Evolutionary conservation across 129 eudicot genomes (phyloP), one percentile per base, ranked within the genome.

Genomic region (Centrapalus pauciflorus): DNA sequence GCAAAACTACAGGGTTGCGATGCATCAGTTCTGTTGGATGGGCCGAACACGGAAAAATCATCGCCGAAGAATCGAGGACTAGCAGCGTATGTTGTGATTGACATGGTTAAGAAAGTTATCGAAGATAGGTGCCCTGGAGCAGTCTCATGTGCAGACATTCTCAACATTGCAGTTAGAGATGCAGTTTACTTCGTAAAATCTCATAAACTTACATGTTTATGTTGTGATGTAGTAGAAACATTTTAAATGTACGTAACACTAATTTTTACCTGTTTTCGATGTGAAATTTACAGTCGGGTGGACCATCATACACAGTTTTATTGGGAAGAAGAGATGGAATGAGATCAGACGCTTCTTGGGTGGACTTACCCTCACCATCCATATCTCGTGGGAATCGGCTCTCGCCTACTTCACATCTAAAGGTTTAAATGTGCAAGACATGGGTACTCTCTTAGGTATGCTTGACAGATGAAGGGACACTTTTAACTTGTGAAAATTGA

Each of bases 81-180:
- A 0, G 95, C 56, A 28, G 90, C 65, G n/a, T 92, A 74, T 32
- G 66, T 16, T 5, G 35, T 91, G 7, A 85, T 88, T 7, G 95
- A 88, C 78, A 79, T 49, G 61, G 80, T 88, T 70, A 92, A 92
- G 77, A 77, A 10, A 8, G 98, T 92, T 56, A 32, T 92, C 13
- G 96, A 92, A 74, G 33, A 12, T 14, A 60, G 87, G 21, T 92
- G 98, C 49, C 90, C 90, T 0, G 69, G 85, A 32, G 87, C 67
- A 0, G 98, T 92, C 43, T 88, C 98, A 10, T 92, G 98, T 85
- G 72, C 96, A 6, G 98, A 92, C 67, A 88, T 92, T 58, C 91
- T 92, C 64, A 76, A 81, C 33, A 79, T 92, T 49, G 96, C 89
- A 0, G 63, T 66, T 14, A 82, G 98, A 71, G 96, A 92, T 73